Evolutionary conservation across 345 rosid species (phyloP), one percentile per base, ranked within the genome.

Genomic region (Populus davidiana): DNA sequence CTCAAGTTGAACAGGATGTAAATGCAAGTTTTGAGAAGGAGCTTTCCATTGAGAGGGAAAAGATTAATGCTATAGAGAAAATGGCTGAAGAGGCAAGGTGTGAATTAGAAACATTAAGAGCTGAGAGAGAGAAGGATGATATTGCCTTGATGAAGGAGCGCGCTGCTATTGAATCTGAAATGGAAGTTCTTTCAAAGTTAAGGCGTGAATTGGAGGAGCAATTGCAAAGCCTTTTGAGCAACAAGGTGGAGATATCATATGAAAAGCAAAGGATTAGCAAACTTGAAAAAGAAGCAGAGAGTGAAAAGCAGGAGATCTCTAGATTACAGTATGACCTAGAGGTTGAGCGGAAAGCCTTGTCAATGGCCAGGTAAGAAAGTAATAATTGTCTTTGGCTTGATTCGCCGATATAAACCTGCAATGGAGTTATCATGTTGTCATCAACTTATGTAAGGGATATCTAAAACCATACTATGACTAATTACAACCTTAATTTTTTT

Each of bases 271-370:
- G 91, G 82, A 83, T 91, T 54, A 76, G 79, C 78, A 89, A 82
- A 66, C 90, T 92, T 78, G 88, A 81, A 78, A 79, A 84, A 79
- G 92, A 90, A 79, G 86, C 91, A 25, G 98, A 92, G 81, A 84
- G 74, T 61, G 96, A 93, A 81, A 96, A 81, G 84, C 90, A 88
- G 79, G 92, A 90, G 86, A 89, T 92, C 44, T 67, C 88, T 59
- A 85, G 89, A 71, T 84, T 93, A 76, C 97, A 92, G 68, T 82
- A 90, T 63, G 98, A 96, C 73, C 88, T 96, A 72, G 90, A 92
- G 78, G 92, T 91, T 66, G 98, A 93, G 84, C 86, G 91, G 68
- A 93, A 90, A 82, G 93, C 98, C 81, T 83, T 93, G 84, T 86
- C 94, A 36, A 86, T 89, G 89, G 99, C 98, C 85, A 92, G 98